A percentile compares a stretch with the other conserved stretches of the same genome.
Evolutionary conservation across 1,284 basidiomycete genomes (phyloP).

Genomic region (Coriolopsis trogii): DNA sequence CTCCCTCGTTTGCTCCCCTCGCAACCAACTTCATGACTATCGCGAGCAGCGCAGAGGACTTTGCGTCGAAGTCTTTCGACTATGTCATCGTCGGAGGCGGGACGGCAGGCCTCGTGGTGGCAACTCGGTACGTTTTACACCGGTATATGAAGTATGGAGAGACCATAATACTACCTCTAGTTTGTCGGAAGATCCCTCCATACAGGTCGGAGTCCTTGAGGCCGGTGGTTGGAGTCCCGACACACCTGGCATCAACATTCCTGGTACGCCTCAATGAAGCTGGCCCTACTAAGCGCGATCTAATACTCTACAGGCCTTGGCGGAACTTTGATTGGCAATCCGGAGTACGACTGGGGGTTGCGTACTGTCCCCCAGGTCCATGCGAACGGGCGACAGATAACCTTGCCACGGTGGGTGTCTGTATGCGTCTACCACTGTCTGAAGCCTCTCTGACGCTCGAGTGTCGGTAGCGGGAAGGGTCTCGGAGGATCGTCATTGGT

Average conservation of each 20-base stretch:
- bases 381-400: constrained; percentile 3
- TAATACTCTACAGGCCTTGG: not conserved
- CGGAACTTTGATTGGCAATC: constrained; percentile 4
- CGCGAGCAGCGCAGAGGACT: constrained; percentile 18
- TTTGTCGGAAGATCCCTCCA: constrained; percentile 45
- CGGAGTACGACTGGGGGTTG: constrained; percentile 24
- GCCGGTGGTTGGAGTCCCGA: constrained; percentile 31
- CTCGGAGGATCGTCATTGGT: constrained; percentile 23
- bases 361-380: constrained; percentile 14
- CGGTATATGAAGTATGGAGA: not conserved
- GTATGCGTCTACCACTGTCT: not conserved
- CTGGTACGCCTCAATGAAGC: not conserved
- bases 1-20: too few relatives aligned
- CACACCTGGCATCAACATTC: constrained; percentile 14
- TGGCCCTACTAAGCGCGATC: too few relatives aligned
- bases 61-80: constrained; percentile 27
- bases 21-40: too few relatives aligned
- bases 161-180: not conserved
- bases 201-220: constrained; percentile 36
- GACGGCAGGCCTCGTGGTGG: constrained; percentile 3
- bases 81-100: constrained; percentile 29
- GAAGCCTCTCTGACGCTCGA: not conserved
- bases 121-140: constrained; percentile 2
- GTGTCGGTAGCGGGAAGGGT: constrained; percentile 11
- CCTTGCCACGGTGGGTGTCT: constrained; percentile 5